These are phyloP conservation scores for Taxillus chinensis DNA, from an alignment of 164 flowering plant genomes.

Conservation along the genomic window DNA sequence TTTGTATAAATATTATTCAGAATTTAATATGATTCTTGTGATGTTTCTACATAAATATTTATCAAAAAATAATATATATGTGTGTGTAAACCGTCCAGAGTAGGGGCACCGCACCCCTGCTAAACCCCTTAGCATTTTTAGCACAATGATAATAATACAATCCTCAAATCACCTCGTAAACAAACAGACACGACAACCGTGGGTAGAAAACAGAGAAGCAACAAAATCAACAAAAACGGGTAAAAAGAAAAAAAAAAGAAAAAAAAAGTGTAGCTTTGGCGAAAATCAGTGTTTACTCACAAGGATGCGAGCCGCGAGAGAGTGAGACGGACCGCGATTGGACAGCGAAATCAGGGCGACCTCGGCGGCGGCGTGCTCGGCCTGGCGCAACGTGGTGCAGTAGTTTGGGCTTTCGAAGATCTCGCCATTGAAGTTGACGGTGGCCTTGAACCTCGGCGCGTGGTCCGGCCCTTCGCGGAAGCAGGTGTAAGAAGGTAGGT, in stretches of 20 bases:
- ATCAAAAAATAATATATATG: no score
- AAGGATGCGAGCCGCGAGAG: constrained; percentile 86
- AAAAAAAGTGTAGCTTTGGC: neutral
- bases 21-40: no score
- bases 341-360: constrained; percentile 85
- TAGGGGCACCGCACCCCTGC: no score
- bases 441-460: constrained; percentile 94
- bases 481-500: constrained; percentile 82
- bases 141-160: no score
- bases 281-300: constrained; percentile 22
- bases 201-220: no score
- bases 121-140: no score
- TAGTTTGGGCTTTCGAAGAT: constrained; percentile 75
- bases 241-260: neutral
- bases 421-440: constrained; percentile 93
- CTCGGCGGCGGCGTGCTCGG: constrained; percentile 98
- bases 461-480: constrained; percentile 97
- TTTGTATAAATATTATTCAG: no score
- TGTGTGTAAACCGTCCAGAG: no score
- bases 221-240: no score
- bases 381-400: constrained; percentile 88
- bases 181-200: no score
- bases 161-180: no score
- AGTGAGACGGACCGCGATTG: constrained; percentile 72
- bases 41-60: no score